These are phyloP conservation scores for Solanum pimpinellifolium DNA, from an alignment of 257 asterid genomes.

Conservation along the genomic window DNA sequence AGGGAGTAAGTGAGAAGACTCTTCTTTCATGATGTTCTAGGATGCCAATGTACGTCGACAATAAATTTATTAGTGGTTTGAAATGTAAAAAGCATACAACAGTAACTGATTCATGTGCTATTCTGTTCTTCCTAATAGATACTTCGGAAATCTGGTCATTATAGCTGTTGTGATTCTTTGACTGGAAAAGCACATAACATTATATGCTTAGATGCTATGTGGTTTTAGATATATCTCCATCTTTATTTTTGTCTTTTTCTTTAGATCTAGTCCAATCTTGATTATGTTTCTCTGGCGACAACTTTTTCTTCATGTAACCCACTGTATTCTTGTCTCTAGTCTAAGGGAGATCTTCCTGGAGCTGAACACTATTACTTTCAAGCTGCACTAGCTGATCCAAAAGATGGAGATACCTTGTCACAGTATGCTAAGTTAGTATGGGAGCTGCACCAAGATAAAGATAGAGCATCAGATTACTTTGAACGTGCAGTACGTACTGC, in stretches of 20 bases:
- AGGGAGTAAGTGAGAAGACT: neutral
- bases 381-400: slow-evolving; percentile 60
- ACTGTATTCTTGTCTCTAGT: slow-evolving; percentile 17
- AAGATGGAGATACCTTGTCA: slow-evolving; percentile 41
- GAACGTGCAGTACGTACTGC: slow-evolving; percentile 54
- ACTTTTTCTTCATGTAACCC: neutral
- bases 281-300: neutral
- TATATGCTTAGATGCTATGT: neutral
- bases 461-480: slow-evolving; percentile 48
- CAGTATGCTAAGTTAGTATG: slow-evolving; percentile 61
- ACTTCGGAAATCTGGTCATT: neutral
- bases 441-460: slow-evolving; percentile 52
- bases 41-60: neutral
- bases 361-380: slow-evolving; percentile 60
- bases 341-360: slow-evolving; percentile 49
- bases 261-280: neutral
- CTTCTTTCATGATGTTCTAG: neutral
- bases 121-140: neutral
- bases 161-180: neutral
- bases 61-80: neutral
- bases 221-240: neutral
- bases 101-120: neutral
- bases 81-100: neutral
- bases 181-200: neutral
- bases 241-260: neutral